Base-by-base conservation (phyloP, 129 eudicot genomes). In the Artemisia annua region DNA sequence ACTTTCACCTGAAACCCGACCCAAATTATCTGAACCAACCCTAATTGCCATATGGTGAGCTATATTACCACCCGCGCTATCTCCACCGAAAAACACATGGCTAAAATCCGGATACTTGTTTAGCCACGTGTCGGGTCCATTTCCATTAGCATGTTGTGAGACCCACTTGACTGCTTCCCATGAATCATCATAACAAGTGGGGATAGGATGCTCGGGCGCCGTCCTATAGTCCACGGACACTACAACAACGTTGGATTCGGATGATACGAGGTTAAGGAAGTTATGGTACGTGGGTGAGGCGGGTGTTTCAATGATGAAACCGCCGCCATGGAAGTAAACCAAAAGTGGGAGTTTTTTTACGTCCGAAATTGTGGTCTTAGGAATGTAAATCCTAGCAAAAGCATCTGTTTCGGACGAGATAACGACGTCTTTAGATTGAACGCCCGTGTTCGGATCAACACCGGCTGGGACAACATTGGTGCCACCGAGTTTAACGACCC, bases 241-340 rank as follows among this genome's bases (percentile, higher is more conserved):
- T 7, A 63, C 68, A 14, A 82, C 17, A 20, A 48, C 59, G 52
- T 59, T 39, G 11, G 84, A 70, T 3, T 75, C 52, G 12, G 81
- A 51, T 10, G 54, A 60, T 10, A 85, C 35, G 5, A 75, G 70
- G 66, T 61, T 75, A 32, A 65, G 11, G 62, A 46, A 82, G 52
- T 51, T 50, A 20, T 82, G 87, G 71, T 62, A 68, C 13, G 35
- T 12, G 1, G 80, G 39, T 9, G 79, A 71, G 13, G 70, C 55
- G 30, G 84, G 76, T 11, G 86, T 39, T 52, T 55, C 71, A 49
- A 55, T 4, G 2, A 54, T 54, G 14, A 85, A 87, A 0, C 82
- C 96, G 14, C 96, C 96, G 11, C 94, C 96, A 66, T 90, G 96
- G 66, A 76, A 81, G 75, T 81, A 90, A 48, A 90, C 12, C 1